These are phyloP conservation scores for Datura wrightii DNA, from an alignment of 257 asterid genomes.

Conservation along the genomic window DNA sequence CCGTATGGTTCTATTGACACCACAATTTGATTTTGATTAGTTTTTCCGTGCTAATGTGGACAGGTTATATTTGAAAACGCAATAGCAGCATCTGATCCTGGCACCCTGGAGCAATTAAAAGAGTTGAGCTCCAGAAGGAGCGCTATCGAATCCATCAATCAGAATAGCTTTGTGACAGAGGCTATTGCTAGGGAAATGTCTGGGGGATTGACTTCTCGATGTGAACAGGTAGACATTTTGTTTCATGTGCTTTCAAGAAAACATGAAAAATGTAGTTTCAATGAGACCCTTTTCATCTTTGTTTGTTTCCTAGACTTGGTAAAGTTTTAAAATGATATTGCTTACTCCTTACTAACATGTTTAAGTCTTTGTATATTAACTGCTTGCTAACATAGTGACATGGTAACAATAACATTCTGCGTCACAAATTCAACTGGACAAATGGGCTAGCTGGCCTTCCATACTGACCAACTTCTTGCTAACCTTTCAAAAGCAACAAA, in stretches of 20 bases:
- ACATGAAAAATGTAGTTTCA: neutral
- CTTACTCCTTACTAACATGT: neutral
- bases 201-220: slow-evolving; percentile 70
- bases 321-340: neutral
- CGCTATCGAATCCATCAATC: slow-evolving; percentile 55
- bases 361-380: neutral
- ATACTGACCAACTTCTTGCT: neutral
- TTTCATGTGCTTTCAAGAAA: neutral
- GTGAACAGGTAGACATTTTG: slow-evolving; percentile 50
- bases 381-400: neutral
- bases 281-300: neutral
- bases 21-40: neutral
- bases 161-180: slow-evolving; percentile 52
- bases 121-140: slow-evolving; percentile 72
- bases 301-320: neutral
- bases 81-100: slow-evolving; percentile 48
- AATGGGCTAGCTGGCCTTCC: neutral
- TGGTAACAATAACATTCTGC: neutral
- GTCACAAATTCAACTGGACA: neutral
- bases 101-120: slow-evolving; percentile 65
- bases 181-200: slow-evolving; percentile 82
- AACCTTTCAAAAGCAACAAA: neutral
- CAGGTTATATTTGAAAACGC: slow-evolving; percentile 56
- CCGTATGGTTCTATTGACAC: neutral
- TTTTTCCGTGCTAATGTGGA: neutral